Conservation (phyloP, 2,329 filamentous ascomycete genomes). For the Venturia asperata region DNA sequence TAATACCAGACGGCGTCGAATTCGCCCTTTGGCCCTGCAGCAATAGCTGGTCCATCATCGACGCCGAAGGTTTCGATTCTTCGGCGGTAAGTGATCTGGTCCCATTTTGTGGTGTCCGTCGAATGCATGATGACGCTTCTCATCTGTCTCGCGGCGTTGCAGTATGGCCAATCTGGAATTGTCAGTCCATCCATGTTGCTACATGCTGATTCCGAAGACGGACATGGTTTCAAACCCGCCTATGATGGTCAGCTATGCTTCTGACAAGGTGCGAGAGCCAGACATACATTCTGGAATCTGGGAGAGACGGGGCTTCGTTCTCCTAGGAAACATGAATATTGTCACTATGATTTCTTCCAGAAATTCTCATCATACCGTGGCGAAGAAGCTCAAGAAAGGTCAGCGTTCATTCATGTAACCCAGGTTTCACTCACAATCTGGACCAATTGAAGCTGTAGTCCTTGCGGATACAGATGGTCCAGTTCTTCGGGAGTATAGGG, state of each 20-base stretch:
- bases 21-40: slow-evolving; percentile 59
- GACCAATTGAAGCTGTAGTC: slow-evolving; percentile 77
- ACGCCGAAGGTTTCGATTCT: slow-evolving; percentile 75
- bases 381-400: slow-evolving; percentile 30
- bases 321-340: slow-evolving; percentile 34
- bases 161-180: slow-evolving; percentile 74
- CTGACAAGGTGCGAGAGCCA: slow-evolving; percentile 10
- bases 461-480: slow-evolving; percentile 67
- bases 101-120: slow-evolving; percentile 48
- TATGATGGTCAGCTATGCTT: slow-evolving; percentile 24
- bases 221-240: slow-evolving; percentile 46
- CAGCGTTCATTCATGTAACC: neutral
- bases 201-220: slow-evolving; percentile 5
- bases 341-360: neutral
- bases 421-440: slow-evolving; percentile 50
- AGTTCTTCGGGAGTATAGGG: slow-evolving; percentile 80
- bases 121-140: slow-evolving; percentile 52
- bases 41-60: slow-evolving; percentile 57
- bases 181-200: slow-evolving; percentile 23
- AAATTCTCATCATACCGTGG: slow-evolving; percentile 28
- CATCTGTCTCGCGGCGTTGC: slow-evolving; percentile 66
- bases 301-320: slow-evolving; percentile 77
- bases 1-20: slow-evolving; percentile 76
- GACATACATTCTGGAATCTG: slow-evolving; percentile 75
- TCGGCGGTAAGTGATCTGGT: slow-evolving; percentile 56